Conservation (phyloP, 1,284 basidiomycete species). For the Marasmius oreades region DNA sequence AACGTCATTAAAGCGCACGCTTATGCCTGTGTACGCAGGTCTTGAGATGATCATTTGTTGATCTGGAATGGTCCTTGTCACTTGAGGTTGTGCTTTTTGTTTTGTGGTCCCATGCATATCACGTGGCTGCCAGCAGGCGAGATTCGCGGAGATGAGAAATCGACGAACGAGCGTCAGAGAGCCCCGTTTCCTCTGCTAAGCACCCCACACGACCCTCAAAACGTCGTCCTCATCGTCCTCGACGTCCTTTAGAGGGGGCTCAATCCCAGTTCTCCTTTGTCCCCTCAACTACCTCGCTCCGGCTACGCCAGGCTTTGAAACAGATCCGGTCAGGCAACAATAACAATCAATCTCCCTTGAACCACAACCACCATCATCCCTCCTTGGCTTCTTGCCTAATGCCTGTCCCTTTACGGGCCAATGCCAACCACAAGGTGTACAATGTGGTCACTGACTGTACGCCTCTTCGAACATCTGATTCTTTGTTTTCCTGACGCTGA, state of each 20-base stretch:
- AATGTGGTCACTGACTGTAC: constrained; percentile 78
- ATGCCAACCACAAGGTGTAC: constrained; percentile 48
- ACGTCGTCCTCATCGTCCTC: background rate
- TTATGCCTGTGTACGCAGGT: background rate
- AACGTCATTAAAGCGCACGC: background rate
- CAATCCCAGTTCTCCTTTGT: background rate
- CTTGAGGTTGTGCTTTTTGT: too few relatives aligned
- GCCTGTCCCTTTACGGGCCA: constrained; percentile 37
- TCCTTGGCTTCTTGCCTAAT: constrained; percentile 31
- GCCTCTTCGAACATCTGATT: constrained; percentile 22
- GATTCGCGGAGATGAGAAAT: constrained; percentile 10
- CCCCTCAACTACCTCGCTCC: background rate
- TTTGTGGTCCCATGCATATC: too few relatives aligned
- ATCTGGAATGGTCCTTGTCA: too few relatives aligned
- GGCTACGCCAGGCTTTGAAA: background rate
- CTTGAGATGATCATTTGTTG: background rate
- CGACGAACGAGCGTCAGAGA: background rate
- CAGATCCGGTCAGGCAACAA: constrained; percentile 7
- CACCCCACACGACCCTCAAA: background rate
- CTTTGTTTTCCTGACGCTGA: constrained; percentile 5
- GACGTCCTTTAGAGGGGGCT: background rate
- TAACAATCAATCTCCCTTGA: constrained; percentile 4
- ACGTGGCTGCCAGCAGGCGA: constrained; percentile 2
- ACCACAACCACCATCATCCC: constrained; percentile 6
- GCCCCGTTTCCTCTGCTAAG: background rate